Base-by-base conservation (phyloP, 2,329 filamentous ascomycete genomes). In the Epichloe bromicola region DNA sequence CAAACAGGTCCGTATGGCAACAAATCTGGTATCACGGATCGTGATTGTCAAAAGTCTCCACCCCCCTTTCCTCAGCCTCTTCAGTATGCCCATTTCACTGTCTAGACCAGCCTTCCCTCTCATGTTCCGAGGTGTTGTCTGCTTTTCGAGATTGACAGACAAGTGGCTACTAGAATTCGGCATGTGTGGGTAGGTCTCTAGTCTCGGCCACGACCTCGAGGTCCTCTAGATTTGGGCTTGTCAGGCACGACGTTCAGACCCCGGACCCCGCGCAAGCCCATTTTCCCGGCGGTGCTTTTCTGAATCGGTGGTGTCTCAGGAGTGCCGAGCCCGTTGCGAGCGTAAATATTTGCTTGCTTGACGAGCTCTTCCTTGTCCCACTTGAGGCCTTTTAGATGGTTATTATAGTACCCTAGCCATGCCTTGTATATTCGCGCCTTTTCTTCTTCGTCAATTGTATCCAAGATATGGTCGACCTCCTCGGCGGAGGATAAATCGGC, bases 371-470 rank as follows among this genome's bases (percentile, higher is more conserved):
- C 62, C 56, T 68, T 66, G 54, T 65, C 63, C 70, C 70, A 73
- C 54, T 58, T 63, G 46, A 74, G 58, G 11, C 61, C 56, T 63
- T 75, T 78, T 48, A 70, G 56, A 58, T 73, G 69, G 50, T 67
- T 69, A 59, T 78, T 79, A 65, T 74, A 74, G 70, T 78, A 72
- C 51, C 76, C 77, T 10, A 80, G 64, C 75, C 76, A 80, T 4
- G 73, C 74, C 60, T 78, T 73, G 63, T 81, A 82, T 3, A 71
- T 68, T 58, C 72, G 76, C 14, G 61, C 63, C 52, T 74, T 72
- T 19, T 67, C 63, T 0, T 68, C 63, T 19, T 71, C 68, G 4
- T 72, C 70, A 58, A 83, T 67, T 39, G 55, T 54, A 48, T 65
- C 60, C 2, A 69, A 65, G n/a, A 74, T 65, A 23, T 50, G 51